phyloP scores from a whole-genome alignment of 805 yeast genomes.

The Clavispora fructus region DNA sequence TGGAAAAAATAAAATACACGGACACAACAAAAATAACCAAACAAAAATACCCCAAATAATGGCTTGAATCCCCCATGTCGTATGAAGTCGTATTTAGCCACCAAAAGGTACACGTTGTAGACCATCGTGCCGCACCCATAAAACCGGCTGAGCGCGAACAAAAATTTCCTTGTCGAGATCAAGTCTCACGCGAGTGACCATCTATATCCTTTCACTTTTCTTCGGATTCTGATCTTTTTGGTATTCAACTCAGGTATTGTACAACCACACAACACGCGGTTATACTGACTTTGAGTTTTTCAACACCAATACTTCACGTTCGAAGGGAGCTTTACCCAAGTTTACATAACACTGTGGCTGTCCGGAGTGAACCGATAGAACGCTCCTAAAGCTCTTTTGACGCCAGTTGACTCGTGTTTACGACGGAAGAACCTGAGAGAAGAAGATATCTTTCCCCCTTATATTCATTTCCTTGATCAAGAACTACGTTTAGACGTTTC shows the following conservation, averaged over 20 bases:
- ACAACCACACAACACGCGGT: neutral
- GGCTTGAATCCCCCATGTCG: too few relatives aligned
- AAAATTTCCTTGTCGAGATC: conserved; percentile 3
- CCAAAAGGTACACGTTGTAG: neutral
- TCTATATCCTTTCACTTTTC: neutral
- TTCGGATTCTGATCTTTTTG: neutral
- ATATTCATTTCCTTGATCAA: neutral
- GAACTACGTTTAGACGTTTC: neutral
- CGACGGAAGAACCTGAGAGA: neutral
- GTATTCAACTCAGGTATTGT: neutral
- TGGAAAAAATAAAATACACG: too few relatives aligned
- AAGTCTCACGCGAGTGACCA: neutral
- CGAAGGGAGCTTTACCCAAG: neutral
- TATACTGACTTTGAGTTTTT: neutral
- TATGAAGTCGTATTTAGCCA: neutral
- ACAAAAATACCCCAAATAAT: too few relatives aligned
- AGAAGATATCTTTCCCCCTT: neutral
- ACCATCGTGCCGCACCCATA: conserved; percentile 6
- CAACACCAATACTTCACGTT: neutral
- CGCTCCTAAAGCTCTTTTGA: neutral
- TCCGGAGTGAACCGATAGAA: neutral
- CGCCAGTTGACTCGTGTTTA: neutral
- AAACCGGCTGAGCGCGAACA: conserved; percentile 3
- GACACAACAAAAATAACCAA: too few relatives aligned
- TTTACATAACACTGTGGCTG: neutral